Percentiles rank a stretch among this genome's conserved stretches.
These are phyloP conservation scores for Leucocoprinus sp. DNA, from an alignment of 768 basidiomycete species.

Conservation along the genomic window DNA sequence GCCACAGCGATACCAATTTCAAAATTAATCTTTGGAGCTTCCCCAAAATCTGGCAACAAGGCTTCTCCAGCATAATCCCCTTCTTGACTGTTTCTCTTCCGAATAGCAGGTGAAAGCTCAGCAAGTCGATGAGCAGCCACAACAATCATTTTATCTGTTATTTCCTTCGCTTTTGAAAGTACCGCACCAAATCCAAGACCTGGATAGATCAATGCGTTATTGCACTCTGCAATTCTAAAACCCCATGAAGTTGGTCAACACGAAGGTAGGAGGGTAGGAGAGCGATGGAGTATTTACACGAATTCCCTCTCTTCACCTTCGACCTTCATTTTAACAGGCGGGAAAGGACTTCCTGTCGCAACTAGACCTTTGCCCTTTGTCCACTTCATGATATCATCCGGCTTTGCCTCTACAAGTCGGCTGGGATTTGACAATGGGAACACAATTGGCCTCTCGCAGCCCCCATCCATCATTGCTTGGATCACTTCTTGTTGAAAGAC, in stretches of 20 bases:
- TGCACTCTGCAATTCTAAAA: conserved; percentile 70
- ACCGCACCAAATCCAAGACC: conserved; percentile 80
- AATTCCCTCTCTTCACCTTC: conserved; percentile 51
- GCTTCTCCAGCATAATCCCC: conserved; percentile 54
- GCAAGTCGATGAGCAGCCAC: conserved; percentile 72
- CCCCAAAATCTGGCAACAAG: conserved; percentile 69
- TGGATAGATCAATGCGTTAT: conserved; percentile 78
- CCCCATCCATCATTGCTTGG: conserved; percentile 45
- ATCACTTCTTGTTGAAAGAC: conserved; percentile 73
- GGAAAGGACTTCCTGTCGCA: conserved; percentile 85
- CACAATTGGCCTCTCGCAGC: conserved; percentile 61
- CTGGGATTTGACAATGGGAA: conserved; percentile 83
- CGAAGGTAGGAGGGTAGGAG: not conserved
- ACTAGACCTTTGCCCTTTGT: conserved; percentile 71
- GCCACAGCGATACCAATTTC: conserved; percentile 80
- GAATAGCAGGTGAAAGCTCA: conserved; percentile 55
- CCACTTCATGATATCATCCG: conserved; percentile 71
- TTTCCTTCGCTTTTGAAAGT: conserved; percentile 47
- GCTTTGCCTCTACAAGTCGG: conserved; percentile 64
- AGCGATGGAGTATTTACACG: conserved; percentile 26
- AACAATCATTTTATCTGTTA: conserved; percentile 86
- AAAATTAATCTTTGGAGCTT: conserved; percentile 67
- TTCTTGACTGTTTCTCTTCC: conserved; percentile 37
- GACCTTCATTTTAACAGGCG: conserved; percentile 51
- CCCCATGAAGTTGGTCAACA: conserved; percentile 23